A percentile compares a stretch with the other conserved stretches of the same genome.
Evolutionary conservation across 176 grass and related monocot species (phyloP).

Genomic region (Avena atlantica): DNA sequence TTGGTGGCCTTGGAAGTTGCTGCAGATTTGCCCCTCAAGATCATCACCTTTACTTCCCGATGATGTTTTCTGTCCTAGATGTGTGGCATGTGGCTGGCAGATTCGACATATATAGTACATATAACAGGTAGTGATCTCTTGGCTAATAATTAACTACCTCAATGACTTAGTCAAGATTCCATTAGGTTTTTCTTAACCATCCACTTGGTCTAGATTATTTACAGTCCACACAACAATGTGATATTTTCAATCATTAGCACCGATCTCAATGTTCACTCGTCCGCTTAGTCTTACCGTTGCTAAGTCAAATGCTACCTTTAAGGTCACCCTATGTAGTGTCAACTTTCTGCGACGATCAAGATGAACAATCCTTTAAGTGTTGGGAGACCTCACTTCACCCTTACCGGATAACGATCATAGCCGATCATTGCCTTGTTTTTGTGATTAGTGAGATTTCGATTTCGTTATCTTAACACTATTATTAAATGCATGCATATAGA

Average conservation of each 20-base stretch:
- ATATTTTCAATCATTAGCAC: background rate
- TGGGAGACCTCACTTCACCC: no score
- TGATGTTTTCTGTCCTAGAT: no score
- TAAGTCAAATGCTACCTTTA: background rate
- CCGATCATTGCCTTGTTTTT: background rate
- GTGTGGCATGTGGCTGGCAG: no score
- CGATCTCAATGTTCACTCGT: background rate
- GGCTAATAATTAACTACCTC: background rate
- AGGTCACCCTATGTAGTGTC: background rate
- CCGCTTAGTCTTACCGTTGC: background rate
- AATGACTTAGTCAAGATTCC: background rate
- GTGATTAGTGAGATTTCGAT: background rate
- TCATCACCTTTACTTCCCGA: no score
- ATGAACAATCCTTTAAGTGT: no score
- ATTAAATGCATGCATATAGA: background rate
- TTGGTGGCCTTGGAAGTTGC: no score
- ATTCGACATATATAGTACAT: no score
- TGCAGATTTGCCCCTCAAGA: no score
- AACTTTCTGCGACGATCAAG: background rate
- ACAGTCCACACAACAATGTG: background rate
- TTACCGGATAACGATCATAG: background rate
- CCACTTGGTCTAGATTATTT: background rate
- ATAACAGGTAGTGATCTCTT: background rate
- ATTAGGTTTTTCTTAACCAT: background rate
- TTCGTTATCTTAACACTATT: background rate